These are phyloP conservation scores for Ustilago esculenta DNA, from an alignment of 1,284 basidiomycete species.

Conservation along the genomic window DNA sequence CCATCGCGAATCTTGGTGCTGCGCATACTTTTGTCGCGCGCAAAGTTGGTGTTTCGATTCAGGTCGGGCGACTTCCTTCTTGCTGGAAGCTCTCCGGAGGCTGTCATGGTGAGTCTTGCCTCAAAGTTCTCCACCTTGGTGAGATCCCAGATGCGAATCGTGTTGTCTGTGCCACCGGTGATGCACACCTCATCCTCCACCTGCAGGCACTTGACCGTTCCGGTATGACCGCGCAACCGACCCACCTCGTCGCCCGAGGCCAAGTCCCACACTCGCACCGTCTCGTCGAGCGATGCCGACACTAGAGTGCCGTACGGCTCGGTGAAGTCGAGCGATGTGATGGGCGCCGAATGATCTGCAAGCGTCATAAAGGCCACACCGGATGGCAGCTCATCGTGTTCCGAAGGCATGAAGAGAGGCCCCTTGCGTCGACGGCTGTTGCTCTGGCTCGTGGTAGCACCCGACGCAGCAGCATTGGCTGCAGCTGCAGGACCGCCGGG, in stretches of 20 bases:
- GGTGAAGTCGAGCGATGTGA: slow-evolving; percentile 91
- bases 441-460: slow-evolving; percentile 32
- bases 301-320: slow-evolving; percentile 96
- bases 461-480: slow-evolving; percentile 40
- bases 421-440: slow-evolving; percentile 55
- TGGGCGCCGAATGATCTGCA: slow-evolving; percentile 79
- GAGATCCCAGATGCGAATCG: slow-evolving; percentile 70
- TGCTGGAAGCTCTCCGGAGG: slow-evolving; percentile 42
- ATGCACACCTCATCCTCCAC: slow-evolving; percentile 91
- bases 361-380: slow-evolving; percentile 97
- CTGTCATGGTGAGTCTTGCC: slow-evolving; percentile 49
- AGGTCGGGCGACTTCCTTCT: slow-evolving; percentile 26
- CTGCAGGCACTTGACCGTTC: slow-evolving; percentile 83
- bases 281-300: slow-evolving; percentile 74
- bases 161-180: slow-evolving; percentile 87
- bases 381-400: slow-evolving; percentile 93
- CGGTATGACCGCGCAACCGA: slow-evolving; percentile 58
- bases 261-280: slow-evolving; percentile 85
- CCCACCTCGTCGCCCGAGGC: slow-evolving; percentile 71
- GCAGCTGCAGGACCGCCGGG: slow-evolving; percentile 61
- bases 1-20: slow-evolving; percentile 46
- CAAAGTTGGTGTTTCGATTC: slow-evolving; percentile 13
- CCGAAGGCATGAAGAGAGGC: slow-evolving; percentile 93
- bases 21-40: slow-evolving; percentile 31
- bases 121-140: slow-evolving; percentile 63